A percentile compares a stretch with the other conserved stretches of the same genome.
These are phyloP conservation scores for Peniophora sp. DNA, from an alignment of 1,284 basidiomycete species.

Conservation along the genomic window DNA sequence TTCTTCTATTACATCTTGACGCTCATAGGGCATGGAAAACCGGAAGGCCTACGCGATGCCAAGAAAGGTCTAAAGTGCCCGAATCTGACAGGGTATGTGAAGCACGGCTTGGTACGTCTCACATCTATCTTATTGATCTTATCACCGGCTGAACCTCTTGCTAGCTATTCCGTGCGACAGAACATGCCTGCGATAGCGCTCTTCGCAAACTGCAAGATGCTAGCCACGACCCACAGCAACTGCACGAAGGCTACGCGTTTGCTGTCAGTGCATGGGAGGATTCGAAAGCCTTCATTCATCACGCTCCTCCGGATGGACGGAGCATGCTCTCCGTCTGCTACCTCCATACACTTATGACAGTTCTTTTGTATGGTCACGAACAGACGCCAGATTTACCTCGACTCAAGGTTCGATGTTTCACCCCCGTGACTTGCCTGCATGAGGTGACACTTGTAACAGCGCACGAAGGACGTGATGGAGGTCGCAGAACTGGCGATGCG, in stretches of 20 bases:
- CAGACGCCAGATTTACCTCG: not conserved
- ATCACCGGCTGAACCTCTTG: no score
- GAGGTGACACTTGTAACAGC: constrained; percentile 19
- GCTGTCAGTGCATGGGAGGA: constrained; percentile 49
- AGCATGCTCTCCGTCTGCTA: constrained; percentile 30
- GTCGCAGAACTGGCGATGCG: constrained; percentile 40
- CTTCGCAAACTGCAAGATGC: constrained; percentile 37
- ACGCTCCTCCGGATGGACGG: constrained; percentile 53
- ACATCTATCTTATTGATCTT: no score
- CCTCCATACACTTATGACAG: not conserved
- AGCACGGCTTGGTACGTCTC: constrained; percentile 34
- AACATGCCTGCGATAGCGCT: constrained; percentile 49
- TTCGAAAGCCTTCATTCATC: constrained; percentile 41
- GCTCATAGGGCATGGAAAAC: constrained; percentile 19
- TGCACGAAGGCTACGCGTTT: constrained; percentile 53
- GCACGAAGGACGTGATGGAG: constrained; percentile 32
- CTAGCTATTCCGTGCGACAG: constrained; percentile 38
- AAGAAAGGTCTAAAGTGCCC: constrained; percentile 53
- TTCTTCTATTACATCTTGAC: constrained; percentile 54
- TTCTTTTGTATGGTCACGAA: not conserved
- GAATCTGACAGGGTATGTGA: constrained; percentile 37
- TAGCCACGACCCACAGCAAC: constrained; percentile 31
- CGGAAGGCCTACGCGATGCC: constrained; percentile 27
- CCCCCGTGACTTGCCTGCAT: not conserved
- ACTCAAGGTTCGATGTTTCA: not conserved